Base-by-base conservation (phyloP, 768 basidiomycete species). In the Lentinula raphanica region DNA sequence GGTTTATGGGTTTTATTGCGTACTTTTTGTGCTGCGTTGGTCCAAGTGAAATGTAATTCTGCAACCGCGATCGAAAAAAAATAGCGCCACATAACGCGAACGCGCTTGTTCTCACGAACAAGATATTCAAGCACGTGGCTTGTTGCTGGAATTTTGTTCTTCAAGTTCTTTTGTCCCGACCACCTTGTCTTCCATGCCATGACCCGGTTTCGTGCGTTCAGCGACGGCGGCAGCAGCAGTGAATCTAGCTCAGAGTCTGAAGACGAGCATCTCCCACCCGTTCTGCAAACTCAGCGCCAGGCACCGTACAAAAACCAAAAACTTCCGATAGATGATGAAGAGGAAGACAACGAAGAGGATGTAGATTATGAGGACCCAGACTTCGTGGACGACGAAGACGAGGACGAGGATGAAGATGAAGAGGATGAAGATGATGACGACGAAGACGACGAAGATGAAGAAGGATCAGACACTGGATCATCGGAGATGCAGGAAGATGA, bases 171-270 rank as follows among this genome's bases (percentile, higher is more conserved):
- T 35, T 35, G 32, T 35, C 32, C 32, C 32, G 32, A 35, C 32
- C 28, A 35, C n/a, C 28, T 58, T 49, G 19, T 48, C 32, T 49
- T 25, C 19, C 13, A 29, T 25, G 23, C 3, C n/a, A 88, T 88
- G 86, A 78, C 85, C 59, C 84, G 87, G 54, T 90, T 88, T 73
- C 79, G 81, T 58, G 87, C 87, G 29, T 80, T 80, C 67, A 73
- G 77, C 67, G 82, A 82, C 66, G 36, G 51, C 36, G 51, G 25
- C 12, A 39, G 35, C 39, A 36, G 51, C 36, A 53, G 36, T 23
- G 36, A 32, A 79, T 82, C 67, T 32, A 72, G 73, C 32, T 61
- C 70, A 5, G 65, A 71, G 57, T 54, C 70, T 59, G 67, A 69
- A 36, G 54, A 67, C 45, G 65, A 71, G 62, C 61, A 11, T n/a